Evolutionary conservation across 768 basidiomycete genomes (phyloP).

Genomic region (Lenzites betulinus): DNA sequence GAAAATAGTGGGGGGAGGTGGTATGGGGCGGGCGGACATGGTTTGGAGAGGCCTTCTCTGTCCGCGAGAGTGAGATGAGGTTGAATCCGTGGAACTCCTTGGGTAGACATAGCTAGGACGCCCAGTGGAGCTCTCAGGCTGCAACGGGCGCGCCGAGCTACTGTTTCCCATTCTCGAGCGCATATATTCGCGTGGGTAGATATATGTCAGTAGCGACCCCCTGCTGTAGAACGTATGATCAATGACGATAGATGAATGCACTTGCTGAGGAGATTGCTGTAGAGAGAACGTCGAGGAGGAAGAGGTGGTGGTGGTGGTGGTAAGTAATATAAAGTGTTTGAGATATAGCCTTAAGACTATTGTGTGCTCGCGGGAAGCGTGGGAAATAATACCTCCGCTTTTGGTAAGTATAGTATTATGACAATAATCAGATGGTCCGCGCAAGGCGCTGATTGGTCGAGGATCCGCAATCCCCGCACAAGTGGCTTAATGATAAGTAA

Average conservation of each 20-base stretch:
- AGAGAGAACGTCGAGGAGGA: too few relatives aligned
- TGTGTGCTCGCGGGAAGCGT: not conserved
- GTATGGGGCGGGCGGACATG: not conserved
- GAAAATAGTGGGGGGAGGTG: constrained; percentile 20
- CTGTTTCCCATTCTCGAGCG: not conserved
- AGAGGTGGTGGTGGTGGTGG: too few relatives aligned
- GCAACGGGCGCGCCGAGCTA: not conserved
- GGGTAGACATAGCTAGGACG: not conserved
- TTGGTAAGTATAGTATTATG: not conserved
- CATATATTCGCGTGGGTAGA: not conserved
- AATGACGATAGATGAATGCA: not conserved
- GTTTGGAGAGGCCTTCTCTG: too few relatives aligned
- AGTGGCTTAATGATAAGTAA: too few relatives aligned
- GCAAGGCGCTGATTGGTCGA: not conserved
- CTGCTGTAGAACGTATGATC: not conserved
- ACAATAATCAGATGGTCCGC: not conserved
- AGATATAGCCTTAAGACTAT: too few relatives aligned
- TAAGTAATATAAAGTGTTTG: too few relatives aligned
- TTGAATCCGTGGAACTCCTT: not conserved
- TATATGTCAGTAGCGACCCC: not conserved
- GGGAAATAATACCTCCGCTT: not conserved
- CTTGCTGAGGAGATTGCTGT: not conserved
- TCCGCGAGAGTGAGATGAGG: not conserved
- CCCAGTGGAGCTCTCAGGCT: not conserved
- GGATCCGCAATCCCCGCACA: constrained; percentile 1